Evolutionary conservation across 176 grass and related monocot species (phyloP).

Genomic region (Eragrostis nindensis): DNA sequence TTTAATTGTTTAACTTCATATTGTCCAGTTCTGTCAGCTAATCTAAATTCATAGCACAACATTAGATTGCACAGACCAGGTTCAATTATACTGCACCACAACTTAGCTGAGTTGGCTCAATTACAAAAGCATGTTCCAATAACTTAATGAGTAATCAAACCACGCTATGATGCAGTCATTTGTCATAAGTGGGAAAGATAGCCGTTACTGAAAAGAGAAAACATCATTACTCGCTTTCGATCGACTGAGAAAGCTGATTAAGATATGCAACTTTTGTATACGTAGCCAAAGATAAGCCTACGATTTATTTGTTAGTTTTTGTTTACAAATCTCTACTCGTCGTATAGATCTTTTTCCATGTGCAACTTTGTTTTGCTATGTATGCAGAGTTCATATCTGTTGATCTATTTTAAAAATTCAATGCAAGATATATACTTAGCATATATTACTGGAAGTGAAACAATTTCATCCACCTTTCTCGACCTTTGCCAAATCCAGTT

Average conservation of each 20-base stretch:
- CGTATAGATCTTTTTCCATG: too few relatives aligned
- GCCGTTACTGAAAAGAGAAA: constrained; percentile 36
- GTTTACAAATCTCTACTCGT: too few relatives aligned
- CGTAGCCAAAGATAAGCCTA: background rate
- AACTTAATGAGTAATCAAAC: constrained; percentile 4
- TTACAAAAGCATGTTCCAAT: background rate
- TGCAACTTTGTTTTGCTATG: too few relatives aligned
- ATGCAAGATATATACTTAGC: too few relatives aligned
- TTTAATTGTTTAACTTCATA: background rate
- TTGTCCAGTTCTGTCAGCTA: background rate
- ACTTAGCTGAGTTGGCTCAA: background rate
- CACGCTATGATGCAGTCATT: constrained; percentile 14
- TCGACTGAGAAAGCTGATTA: background rate
- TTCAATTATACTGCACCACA: background rate
- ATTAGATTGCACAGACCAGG: too few relatives aligned
- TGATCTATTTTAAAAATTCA: too few relatives aligned
- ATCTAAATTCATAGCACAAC: background rate
- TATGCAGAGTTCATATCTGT: too few relatives aligned
- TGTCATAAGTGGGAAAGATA: constrained; percentile 30
- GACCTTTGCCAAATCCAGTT: too few relatives aligned
- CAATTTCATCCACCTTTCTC: too few relatives aligned
- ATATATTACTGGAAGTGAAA: too few relatives aligned
- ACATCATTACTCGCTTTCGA: constrained; percentile 39
- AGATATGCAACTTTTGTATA: background rate
- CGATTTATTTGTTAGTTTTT: too few relatives aligned